These are phyloP conservation scores for Glycine latifolia DNA, from an alignment of 306 rosid species.

Conservation along the genomic window DNA sequence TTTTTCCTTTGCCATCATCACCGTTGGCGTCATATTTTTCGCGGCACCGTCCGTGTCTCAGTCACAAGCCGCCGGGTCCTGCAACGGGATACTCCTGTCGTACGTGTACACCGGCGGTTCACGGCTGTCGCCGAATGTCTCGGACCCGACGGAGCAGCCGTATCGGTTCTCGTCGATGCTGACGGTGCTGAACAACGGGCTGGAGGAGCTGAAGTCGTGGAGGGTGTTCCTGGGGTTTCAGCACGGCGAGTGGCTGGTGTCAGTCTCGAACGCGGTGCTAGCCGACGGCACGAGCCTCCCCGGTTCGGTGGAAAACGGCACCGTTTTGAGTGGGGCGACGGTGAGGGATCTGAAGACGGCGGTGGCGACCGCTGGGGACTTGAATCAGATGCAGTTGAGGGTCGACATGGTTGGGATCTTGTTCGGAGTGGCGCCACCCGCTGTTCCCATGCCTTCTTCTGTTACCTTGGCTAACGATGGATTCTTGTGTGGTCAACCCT, in stretches of 20 bases:
- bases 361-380: constrained; percentile 81
- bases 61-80: constrained; percentile 46
- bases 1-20: too few species aligned
- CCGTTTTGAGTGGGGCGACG: constrained; percentile 69
- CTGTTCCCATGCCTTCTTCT: constrained; percentile 68
- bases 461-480: constrained; percentile 78
- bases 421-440: constrained; percentile 75
- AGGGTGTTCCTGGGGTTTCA: constrained; percentile 75
- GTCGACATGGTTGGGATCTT: constrained; percentile 72
- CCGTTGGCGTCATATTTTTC: background rate
- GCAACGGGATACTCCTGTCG: constrained; percentile 68
- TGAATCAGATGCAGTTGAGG: constrained; percentile 74
- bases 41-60: background rate
- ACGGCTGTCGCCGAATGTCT: constrained; percentile 55
- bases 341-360: constrained; percentile 85
- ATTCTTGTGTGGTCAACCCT: constrained; percentile 56
- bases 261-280: constrained; percentile 67
- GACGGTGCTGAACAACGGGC: constrained; percentile 71
- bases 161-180: constrained; percentile 74
- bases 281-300: constrained; percentile 66
- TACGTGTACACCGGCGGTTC: constrained; percentile 58
- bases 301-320: constrained; percentile 69
- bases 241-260: constrained; percentile 68
- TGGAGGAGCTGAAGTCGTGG: constrained; percentile 70
- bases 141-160: constrained; percentile 51